Evolutionary conservation across 2,329 filamentous ascomycete genomes (phyloP), one percentile per base, ranked within the genome.

Genomic region (Neofusicoccum kwambonambiense): DNA sequence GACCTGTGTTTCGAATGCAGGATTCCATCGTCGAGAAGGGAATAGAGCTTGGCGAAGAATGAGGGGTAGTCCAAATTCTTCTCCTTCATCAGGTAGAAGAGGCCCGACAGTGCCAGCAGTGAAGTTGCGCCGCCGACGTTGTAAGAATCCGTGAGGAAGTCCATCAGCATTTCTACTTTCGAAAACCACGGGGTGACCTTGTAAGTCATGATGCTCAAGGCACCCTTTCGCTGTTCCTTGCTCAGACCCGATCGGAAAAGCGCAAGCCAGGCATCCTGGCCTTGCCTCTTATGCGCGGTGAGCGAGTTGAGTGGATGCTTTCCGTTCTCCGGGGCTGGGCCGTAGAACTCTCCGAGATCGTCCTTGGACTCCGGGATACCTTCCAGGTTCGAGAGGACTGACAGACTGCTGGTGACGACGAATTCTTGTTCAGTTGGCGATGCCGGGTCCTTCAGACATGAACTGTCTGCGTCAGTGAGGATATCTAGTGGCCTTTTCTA

Each of bases 81-180:
- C 75, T 95, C 88, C 69, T 91, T 89, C 70, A 99, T 98, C 61
- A 99, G 86, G 75, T 96, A 95, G 80, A 97, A 99, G 51, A 99
- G 89, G 60, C 95, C 95, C 0, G 92, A 96, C 1, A 99, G 83
- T 1, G 96, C 93, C 19, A 97, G 85, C 4, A 99, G 83, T 4
- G 95, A 94, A 54, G 89, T 92, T 13, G 92, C 90, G 50, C 95
- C 95, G 60, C 94, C 93, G 7, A 89, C 82, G 71, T 97, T 86
- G 80, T 96, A 98, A 35, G 89, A 96, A 78, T 95, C 92, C n/a
- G 93, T 97, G 64, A 99, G 81, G 77, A 98, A 99, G 80, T 99
- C 95, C 84, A 97, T 93, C 39, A 99, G 84, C 45, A 96, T 84
- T 73, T 98, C 94, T 1, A 93, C 90, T 67, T 92, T 91, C 54